phyloP scores from a whole-genome alignment of 805 yeast species.

The Lachancea dasiensis region DNA sequence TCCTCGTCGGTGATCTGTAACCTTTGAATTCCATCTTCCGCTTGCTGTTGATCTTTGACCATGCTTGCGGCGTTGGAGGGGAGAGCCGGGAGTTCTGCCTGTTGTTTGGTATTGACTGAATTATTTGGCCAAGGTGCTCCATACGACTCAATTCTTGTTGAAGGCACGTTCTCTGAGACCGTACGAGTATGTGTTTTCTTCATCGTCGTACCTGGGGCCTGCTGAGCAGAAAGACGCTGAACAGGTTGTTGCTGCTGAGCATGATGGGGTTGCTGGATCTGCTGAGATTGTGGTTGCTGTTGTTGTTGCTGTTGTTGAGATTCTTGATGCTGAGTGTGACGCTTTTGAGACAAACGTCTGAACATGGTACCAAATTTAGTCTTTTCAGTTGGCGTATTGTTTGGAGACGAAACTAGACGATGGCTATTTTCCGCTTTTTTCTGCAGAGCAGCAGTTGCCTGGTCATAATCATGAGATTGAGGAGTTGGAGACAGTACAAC shows the following conservation, averaged over 20 bases:
- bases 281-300: slow-evolving; percentile 3
- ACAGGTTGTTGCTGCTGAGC: slow-evolving; percentile 2
- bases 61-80: slow-evolving; percentile 32
- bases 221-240: slow-evolving; percentile 4
- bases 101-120: slow-evolving; percentile 19
- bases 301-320: background rate
- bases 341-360: slow-evolving; percentile 32
- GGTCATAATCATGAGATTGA: slow-evolving; percentile 31
- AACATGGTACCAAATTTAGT: slow-evolving; percentile 31
- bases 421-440: slow-evolving; percentile 31
- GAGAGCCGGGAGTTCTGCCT: slow-evolving; percentile 29
- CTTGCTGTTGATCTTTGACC: slow-evolving; percentile 28
- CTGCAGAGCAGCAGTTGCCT: slow-evolving; percentile 39
- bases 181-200: slow-evolving; percentile 33
- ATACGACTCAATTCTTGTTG: slow-evolving; percentile 27
- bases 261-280: background rate
- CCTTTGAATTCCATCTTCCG: slow-evolving; percentile 19
- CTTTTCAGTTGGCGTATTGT: slow-evolving; percentile 18
- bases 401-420: slow-evolving; percentile 18
- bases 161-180: slow-evolving; percentile 36
- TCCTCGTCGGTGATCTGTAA: slow-evolving; percentile 18
- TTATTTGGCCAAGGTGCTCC: slow-evolving; percentile 9
- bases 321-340: slow-evolving; percentile 13
- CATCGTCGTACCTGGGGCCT: slow-evolving; percentile 12
- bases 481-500: slow-evolving; percentile 32